A percentile compares a stretch with the other conserved stretches of the same genome.
Evolutionary conservation across 23 red algal species (phyloP).

Genomic region (Gracilaria domingensis): DNA sequence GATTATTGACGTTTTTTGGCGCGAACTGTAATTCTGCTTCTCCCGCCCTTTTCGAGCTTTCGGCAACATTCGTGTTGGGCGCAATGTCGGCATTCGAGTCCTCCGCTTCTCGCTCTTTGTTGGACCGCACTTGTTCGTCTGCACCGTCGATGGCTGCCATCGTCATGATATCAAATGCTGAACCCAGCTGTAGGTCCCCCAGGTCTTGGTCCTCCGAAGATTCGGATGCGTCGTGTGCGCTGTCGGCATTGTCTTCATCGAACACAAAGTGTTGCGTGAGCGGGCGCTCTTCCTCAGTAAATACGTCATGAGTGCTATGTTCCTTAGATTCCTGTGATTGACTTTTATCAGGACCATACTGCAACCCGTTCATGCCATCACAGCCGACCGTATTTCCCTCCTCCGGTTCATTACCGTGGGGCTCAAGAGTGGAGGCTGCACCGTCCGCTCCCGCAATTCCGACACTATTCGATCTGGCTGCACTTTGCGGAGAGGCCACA

Average conservation of each 20-base stretch:
- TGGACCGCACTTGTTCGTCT: background rate
- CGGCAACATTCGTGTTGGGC: no score
- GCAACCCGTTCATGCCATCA: background rate
- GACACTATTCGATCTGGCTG: background rate
- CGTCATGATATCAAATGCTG: background rate
- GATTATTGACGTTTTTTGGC: constrained; percentile 8
- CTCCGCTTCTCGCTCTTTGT: background rate
- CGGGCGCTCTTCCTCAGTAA: background rate
- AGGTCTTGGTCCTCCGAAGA: background rate
- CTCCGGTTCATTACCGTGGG: background rate
- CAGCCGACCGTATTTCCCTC: background rate
- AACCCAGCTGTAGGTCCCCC: background rate
- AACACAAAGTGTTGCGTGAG: constrained; percentile 42
- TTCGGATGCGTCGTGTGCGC: background rate
- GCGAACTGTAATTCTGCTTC: constrained; percentile 3
- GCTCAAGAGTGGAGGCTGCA: background rate
- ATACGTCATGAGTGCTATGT: background rate
- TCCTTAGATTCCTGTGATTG: background rate
- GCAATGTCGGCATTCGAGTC: no score
- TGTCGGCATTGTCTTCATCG: background rate
- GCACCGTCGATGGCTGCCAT: background rate
- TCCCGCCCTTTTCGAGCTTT: constrained; percentile 4
- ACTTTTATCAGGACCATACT: background rate
- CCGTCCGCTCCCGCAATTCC: background rate
- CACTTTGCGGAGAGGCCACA: background rate